These are phyloP conservation scores for Neofusicoccum laricinum DNA, from an alignment of 2,329 filamentous ascomycete genomes.

Conservation along the genomic window DNA sequence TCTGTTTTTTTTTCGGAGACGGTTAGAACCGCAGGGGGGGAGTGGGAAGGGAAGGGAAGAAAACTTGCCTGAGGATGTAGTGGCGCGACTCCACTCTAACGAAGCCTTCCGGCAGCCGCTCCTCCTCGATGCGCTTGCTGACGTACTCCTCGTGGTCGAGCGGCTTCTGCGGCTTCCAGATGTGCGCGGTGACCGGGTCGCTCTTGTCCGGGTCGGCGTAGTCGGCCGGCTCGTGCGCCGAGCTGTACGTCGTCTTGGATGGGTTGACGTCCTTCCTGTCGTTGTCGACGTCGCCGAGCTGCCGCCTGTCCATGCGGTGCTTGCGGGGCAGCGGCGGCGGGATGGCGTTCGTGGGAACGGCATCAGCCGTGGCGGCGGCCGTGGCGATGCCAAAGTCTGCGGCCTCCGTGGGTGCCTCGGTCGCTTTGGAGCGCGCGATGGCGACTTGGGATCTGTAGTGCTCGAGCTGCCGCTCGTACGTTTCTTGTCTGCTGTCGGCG, in stretches of 20 bases:
- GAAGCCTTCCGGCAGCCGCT: slow-evolving; percentile 55
- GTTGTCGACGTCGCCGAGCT: slow-evolving; percentile 22
- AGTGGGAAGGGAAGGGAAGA: background rate
- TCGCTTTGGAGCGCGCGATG: slow-evolving; percentile 29
- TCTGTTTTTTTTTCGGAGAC: slow-evolving; percentile 20
- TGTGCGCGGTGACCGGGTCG: slow-evolving; percentile 15
- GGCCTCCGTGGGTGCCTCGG: slow-evolving; percentile 22
- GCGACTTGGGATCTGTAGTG: slow-evolving; percentile 32
- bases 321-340: background rate
- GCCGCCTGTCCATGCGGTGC: background rate
- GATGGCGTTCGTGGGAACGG: slow-evolving; percentile 11
- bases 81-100: slow-evolving; percentile 53
- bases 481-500: slow-evolving; percentile 27
- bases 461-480: slow-evolving; percentile 32
- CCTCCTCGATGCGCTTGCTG: slow-evolving; percentile 37
- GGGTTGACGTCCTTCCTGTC: background rate
- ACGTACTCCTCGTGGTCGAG: slow-evolving; percentile 36
- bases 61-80: slow-evolving; percentile 58
- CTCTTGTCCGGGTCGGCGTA: slow-evolving; percentile 16
- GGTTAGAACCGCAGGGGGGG: background rate
- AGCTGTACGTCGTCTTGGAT: slow-evolving; percentile 13
- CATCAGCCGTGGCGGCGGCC: slow-evolving; percentile 18
- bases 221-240: background rate
- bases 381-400: slow-evolving; percentile 9
- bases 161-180: slow-evolving; percentile 21